Evolutionary conservation across 78 protist species (phyloP), one percentile per base, ranked within the genome.

Genomic region (Speleostelium caveatum): DNA sequence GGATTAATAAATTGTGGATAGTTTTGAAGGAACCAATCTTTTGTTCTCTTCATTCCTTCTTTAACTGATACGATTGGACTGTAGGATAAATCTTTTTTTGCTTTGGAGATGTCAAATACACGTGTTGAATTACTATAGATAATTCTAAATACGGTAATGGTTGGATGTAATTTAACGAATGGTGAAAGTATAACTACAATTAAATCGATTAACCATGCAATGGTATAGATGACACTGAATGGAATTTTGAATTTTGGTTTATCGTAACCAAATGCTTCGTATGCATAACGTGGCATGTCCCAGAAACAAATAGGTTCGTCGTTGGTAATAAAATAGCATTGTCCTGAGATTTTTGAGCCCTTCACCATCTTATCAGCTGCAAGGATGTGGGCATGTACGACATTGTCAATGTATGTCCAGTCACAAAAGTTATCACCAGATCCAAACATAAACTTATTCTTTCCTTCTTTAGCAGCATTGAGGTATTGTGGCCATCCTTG

Each of bases 331-430:
- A 93, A 93, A 60, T 86, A 93, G 7, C 75, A 51, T 55, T 32
- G 59, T 14, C 93, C 93, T 0, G 83, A 58, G 6, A 87, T 49
- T 19, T 58, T 41, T 12, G 76, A 62, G 4, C 26, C 41, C 3
- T 21, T 14, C 0, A 73, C 60, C 73, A 72, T 65, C 21, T 49
- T 32, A 51, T 83, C 93, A 38, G 79, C 87, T 3, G 93, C 96
- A 19, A 86, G 42, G 2, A 93, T 24, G 21, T 86, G 87, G 26
- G 91, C 88, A 16, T 86, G 78, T 22, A 71, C 96, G 1, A 93
- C 86, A 72, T 93, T 93, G 19, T 80, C 93, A 65, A 93, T 72
- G 90, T 93, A 86, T 2, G 92, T 41, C 78, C 86, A 93, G 69
- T 93, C 96, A 45, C 71, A 61, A 59, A 45, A 59, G 30, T 61